Percentiles rank a stretch among this genome's conserved stretches.
Evolutionary conservation across 1,284 basidiomycete genomes (phyloP).

Genomic region (Rhodotorula sp.): DNA sequence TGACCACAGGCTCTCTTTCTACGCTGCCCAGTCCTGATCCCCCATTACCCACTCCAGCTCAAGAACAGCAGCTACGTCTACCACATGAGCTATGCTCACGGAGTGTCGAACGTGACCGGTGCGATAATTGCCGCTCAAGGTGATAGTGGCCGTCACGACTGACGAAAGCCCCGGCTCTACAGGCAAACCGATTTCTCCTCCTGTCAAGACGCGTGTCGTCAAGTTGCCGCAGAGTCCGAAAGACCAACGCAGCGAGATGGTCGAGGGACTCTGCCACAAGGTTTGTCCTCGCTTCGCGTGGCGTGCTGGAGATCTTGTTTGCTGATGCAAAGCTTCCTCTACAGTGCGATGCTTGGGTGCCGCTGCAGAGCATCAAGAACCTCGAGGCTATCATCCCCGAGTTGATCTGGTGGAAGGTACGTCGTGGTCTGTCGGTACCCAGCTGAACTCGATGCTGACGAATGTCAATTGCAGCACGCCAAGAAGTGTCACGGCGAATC

Average conservation of each 20-base stretch:
- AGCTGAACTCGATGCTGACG: background rate
- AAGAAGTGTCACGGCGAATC: slow-evolving; percentile 50
- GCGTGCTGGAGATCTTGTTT: slow-evolving; percentile 13
- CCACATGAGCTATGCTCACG: slow-evolving; percentile 71
- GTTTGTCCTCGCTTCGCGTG: slow-evolving; percentile 47
- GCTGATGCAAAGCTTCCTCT: background rate
- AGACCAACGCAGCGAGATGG: slow-evolving; percentile 60
- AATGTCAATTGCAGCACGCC: slow-evolving; percentile 17
- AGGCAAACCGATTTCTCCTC: slow-evolving; percentile 70
- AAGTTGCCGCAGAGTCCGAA: slow-evolving; percentile 54
- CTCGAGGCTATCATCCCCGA: slow-evolving; percentile 45
- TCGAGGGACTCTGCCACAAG: slow-evolving; percentile 73
- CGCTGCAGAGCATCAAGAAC: slow-evolving; percentile 38
- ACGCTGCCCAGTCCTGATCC: fast-evolving
- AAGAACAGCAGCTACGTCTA: slow-evolving; percentile 52
- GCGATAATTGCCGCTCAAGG: slow-evolving; percentile 30
- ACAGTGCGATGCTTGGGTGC: slow-evolving; percentile 36
- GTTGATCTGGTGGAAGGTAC: slow-evolving; percentile 55
- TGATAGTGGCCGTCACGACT: background rate
- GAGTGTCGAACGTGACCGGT: slow-evolving; percentile 53
- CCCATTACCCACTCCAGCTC: slow-evolving; percentile 9
- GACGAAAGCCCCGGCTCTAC: slow-evolving; percentile 45
- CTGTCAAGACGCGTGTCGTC: slow-evolving; percentile 60
- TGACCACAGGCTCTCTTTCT: slow-evolving; percentile 37
- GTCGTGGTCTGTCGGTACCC: background rate